Conservation (phyloP, 768 basidiomycete genomes). For the Naganishia antarctica region DNA sequence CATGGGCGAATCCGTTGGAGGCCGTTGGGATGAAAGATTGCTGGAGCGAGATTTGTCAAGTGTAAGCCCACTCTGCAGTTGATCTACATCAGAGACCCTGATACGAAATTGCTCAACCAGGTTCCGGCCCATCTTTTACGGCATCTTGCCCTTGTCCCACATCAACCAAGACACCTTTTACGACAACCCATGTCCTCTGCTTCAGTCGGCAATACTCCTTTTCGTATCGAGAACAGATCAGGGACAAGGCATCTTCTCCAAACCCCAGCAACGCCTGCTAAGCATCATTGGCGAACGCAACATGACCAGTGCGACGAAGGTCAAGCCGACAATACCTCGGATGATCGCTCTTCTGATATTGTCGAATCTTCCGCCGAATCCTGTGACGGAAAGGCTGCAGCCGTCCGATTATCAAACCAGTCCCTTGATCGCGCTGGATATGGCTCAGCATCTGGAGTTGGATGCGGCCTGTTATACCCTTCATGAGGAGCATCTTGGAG, state of each 20-base stretch:
- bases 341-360: conserved; percentile 4
- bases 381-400: background rate
- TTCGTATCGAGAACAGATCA: conserved; percentile 6
- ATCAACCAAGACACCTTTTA: background rate
- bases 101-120: background rate
- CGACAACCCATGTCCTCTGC: conserved; percentile 1
- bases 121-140: background rate
- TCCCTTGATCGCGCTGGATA: conserved; percentile 2
- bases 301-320: conserved; percentile 3
- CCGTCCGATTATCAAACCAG: conserved; percentile 3
- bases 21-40: background rate
- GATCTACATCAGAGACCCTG: no score
- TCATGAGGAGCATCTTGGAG: background rate
- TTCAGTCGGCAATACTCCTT: conserved; percentile 4
- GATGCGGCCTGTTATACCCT: background rate
- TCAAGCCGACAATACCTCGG: background rate
- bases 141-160: conserved; percentile 5
- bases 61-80: no score
- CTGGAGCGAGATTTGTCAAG: background rate
- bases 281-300: background rate
- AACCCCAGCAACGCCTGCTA: background rate
- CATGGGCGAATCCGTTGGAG: conserved; percentile 11
- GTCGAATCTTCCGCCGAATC: conserved; percentile 21
- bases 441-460: conserved; percentile 14
- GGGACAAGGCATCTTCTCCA: background rate